Evolutionary conservation across 176 grass and related monocot species (phyloP), one percentile per base, ranked within the genome.

Genomic region (Oryza glumipatula): DNA sequence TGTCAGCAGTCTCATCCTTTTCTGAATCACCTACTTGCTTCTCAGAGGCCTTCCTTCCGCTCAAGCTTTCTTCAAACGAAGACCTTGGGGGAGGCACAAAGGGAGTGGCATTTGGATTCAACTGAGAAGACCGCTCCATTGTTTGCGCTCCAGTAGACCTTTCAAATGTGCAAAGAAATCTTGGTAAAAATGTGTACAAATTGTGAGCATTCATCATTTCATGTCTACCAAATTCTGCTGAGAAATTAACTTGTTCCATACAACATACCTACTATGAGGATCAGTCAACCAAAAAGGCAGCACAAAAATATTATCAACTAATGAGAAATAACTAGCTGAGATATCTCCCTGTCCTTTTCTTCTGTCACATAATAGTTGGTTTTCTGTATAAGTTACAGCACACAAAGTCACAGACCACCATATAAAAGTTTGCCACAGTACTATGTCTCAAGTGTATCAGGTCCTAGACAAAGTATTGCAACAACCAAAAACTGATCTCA

Each of bases 61-160:
- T 81, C 23, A 76, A 69, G 21, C 22, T 71, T 35, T 68, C 70
- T 9, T 21, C 67, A 65, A 61, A 54, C 12, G 11, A 41, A 60
- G 68, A 22, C 33, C 52, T 67, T 13, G 52, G 88, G 12, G 86
- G 16, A 78, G 92, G 92, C 45, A 91, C 83, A 35, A 91, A 94
- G 60, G 92, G 92, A 58, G 86, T 36, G 11, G 92, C 92, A 41
- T 86, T 26, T 36, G 92, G 92, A 78, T 94, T 94, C 80, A 94
- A 73, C 81, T 66, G 35, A 39, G 77, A 91, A 66, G 78, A 83
- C 76, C 80, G 68, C 54, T 89, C 60, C 76, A 81, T 82, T 11
- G 56, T 81, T 41, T 3, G 21, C 2, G n/a, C 15, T 24, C 61
- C 14, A 68, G 74, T 32, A 69, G 73, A 70, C 75, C 87, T 89